phyloP scores from a whole-genome alignment of 2,329 filamentous ascomycete genomes.

The Alternaria tenuissima region DNA sequence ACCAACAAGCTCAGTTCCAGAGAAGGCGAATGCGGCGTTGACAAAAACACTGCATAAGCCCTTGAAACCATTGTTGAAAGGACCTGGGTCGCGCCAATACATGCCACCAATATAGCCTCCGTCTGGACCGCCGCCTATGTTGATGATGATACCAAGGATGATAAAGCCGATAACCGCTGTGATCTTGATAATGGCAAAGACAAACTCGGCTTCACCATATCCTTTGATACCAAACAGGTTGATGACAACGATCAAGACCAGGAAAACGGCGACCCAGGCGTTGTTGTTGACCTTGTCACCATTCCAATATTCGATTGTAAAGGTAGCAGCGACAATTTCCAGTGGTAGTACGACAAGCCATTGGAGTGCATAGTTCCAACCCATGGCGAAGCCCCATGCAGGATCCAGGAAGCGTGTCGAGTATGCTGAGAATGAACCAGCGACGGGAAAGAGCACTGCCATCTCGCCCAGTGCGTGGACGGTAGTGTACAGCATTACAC shows the following conservation, averaged over 20 bases:
- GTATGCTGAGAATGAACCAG: conserved; percentile 90
- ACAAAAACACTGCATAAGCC: conserved; percentile 82
- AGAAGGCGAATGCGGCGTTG: conserved; percentile 77
- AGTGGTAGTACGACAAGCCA: conserved; percentile 86
- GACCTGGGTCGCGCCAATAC: conserved; percentile 82
- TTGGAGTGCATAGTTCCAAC: conserved; percentile 91
- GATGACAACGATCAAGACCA: conserved; percentile 77
- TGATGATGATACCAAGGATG: conserved; percentile 84
- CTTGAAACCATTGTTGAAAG: conserved; percentile 84
- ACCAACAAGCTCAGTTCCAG: conserved; percentile 79
- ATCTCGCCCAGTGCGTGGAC: conserved; percentile 92
- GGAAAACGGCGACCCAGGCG: conserved; percentile 84
- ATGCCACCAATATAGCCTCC: conserved; percentile 80
- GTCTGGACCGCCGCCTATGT: conserved; percentile 71
- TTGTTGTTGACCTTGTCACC: conserved; percentile 53
- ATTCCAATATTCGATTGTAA: conserved; percentile 86
- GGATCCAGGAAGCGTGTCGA: conserved; percentile 92
- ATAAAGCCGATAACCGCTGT: conserved; percentile 88
- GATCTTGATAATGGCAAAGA: conserved; percentile 87
- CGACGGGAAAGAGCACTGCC: conserved; percentile 87
- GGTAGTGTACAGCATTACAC: conserved; percentile 88
- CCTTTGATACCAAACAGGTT: conserved; percentile 74
- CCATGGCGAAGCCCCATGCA: conserved; percentile 95
- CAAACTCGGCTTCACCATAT: conserved; percentile 89
- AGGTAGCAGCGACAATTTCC: conserved; percentile 85